Base-by-base conservation (phyloP, 768 basidiomycete species). In the Tephrocybe sp. region DNA sequence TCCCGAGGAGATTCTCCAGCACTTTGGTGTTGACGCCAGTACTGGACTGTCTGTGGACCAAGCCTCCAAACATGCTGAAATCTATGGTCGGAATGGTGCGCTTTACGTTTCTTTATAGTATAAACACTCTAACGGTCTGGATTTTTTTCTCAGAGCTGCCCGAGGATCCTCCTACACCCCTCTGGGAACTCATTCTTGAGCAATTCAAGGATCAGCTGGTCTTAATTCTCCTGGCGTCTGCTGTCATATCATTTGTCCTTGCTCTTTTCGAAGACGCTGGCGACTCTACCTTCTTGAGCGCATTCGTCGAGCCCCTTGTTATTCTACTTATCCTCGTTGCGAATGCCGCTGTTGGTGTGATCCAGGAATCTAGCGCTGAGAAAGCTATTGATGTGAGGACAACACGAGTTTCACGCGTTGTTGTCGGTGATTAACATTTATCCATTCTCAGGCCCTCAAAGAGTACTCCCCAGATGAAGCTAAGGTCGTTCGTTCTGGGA, bases 181-280 rank as follows among this genome's bases (percentile, higher is more conserved):
- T 98, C 26, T 94, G 93, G 92, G 81, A 92, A 64, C 84, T 98
- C 54, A 88, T 99, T 53, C 79, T 99, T n/a, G 94, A 97, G 59
- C 96, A 99, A 72, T 99, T 99, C 79, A 89, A 98, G 76, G 96
- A 99, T 72, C 93, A 97, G 69, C 83, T 99, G 24, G 96, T 99
- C 36, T 86, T 99, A 56, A 98, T 99, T 64, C 81, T 99, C 28
- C 86, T 99, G 40, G 94, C 81, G 2, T 97, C 94, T 1, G 96
- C 96, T 11, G 85, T 90, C 39, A 79, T 98, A 58, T 98, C 96
- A 9, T 95, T 99, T 69, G 75, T 95, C 12, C 77, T 99, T 34
- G 96, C 96, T 7, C 68, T 96, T 26, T 75, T 98, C 50, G 96
- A 99, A 63, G 84, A 88, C 51, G 75, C 82, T 1, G 77, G 83